Evolutionary conservation across 2,329 filamentous ascomycete species (phyloP), one percentile per base, ranked within the genome.

Genomic region (Ophiostoma angusticollis): DNA sequence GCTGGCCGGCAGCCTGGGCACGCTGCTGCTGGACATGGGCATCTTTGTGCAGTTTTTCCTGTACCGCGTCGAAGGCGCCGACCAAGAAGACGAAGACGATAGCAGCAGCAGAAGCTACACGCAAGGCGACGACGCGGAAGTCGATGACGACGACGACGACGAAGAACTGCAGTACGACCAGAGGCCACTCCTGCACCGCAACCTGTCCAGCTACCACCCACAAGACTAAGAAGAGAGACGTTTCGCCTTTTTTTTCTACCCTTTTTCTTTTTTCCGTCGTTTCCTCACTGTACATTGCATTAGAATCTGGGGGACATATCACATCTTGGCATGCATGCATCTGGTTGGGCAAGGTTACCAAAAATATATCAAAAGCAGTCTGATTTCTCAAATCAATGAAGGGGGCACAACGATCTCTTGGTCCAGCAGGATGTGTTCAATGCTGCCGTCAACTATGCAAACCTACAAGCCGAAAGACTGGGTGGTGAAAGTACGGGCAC

Each of bases 11-110:
- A 94, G 87, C 55, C 67, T 91, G 35, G 86, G 93, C 1, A 95
- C 89, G 2, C 62, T 96, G 40, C 60, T 91, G 40, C 62, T 96
- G 47, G 91, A 96, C 59, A 66, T 87, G 55, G 75, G 72, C 21
- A 91, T 96, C 3, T 95, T 95, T 58, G 73, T 75, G 9, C 89
- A 96, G 59, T 95, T 93, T 55, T 95, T 93, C 56, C 58, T 93
- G 53, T 96, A 96, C 58, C 70, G 67, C 47, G 62, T 61, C 40
- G 43, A 42, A 14, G 43, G 31, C 22, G 39, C 28, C 12, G 41
- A 43, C 25, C 27, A 39, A n/a, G 27, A 28, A 19, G 27, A 39
- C 21, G 37, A 39, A 14, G 27, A 31, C 9, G 31, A 29, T 16
- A 17, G 25, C 18, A 29, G 18, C 22, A 9, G 52, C 11, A 49